Evolutionary conservation across 2,329 filamentous ascomycete genomes (phyloP).

Genomic region (Hirsutella rhossiliensis): DNA sequence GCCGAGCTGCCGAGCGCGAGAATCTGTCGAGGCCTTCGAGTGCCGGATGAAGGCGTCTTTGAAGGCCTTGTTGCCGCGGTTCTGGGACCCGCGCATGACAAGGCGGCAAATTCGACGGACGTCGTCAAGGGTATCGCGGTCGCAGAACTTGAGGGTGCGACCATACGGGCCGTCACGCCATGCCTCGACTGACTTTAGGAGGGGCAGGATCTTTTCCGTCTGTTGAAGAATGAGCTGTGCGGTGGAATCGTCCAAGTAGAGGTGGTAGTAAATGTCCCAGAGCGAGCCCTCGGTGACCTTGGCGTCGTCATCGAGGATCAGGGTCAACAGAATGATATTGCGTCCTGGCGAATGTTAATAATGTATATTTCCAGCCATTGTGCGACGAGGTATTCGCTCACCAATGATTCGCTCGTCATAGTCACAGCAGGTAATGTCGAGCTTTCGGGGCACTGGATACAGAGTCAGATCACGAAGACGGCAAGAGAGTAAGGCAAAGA

Average conservation of each 20-base stretch:
- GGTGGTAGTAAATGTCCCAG: constrained; percentile 46
- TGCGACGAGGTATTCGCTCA: constrained; percentile 12
- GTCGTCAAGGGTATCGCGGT: constrained; percentile 29
- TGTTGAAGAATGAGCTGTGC: constrained; percentile 26
- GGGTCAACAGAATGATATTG: constrained; percentile 39
- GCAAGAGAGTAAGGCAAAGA: not conserved
- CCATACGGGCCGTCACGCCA: constrained; percentile 37
- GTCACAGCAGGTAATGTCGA: constrained; percentile 48
- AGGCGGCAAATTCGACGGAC: constrained; percentile 25
- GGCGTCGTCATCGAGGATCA: constrained; percentile 31
- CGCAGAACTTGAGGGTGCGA: constrained; percentile 32
- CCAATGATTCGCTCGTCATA: constrained; percentile 35
- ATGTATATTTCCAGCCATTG: not conserved
- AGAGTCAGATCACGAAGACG: too few species aligned
- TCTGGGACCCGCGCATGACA: constrained; percentile 9
- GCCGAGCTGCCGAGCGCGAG: constrained; percentile 5
- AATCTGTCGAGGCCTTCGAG: constrained; percentile 8
- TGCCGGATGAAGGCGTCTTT: constrained; percentile 7
- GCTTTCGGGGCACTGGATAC: constrained; percentile 21
- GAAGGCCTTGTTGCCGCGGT: constrained; percentile 4
- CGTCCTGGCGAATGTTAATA: constrained; percentile 28
- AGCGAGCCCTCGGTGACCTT: constrained; percentile 15
- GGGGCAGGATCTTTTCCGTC: constrained; percentile 25
- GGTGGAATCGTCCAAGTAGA: constrained; percentile 28
- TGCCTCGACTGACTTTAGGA: constrained; percentile 22